A percentile compares a stretch with the other conserved stretches of the same genome.
These are phyloP conservation scores for Debaryomyces subglobosus DNA, from an alignment of 1,139 yeast genomes.

Conservation along the genomic window DNA sequence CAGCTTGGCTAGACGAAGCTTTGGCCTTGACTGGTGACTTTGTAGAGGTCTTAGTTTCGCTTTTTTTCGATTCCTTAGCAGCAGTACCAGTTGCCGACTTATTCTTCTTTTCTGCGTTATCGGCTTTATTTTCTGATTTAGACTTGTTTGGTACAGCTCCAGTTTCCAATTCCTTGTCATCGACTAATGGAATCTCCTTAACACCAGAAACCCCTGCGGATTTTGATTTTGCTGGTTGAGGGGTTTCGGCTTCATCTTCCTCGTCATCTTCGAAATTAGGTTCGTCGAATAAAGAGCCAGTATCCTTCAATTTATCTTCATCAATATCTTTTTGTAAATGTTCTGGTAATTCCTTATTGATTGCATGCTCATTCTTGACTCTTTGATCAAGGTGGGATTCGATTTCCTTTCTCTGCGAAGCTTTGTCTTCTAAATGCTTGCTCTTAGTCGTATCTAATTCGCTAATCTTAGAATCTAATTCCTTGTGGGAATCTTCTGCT, in stretches of 20 bases:
- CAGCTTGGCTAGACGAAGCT: not conserved
- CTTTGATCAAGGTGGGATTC: conserved; percentile 33
- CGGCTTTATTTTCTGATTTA: not conserved
- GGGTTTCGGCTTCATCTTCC: conserved; percentile 21
- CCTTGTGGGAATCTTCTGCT: conserved; percentile 27
- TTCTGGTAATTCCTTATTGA: conserved; percentile 55
- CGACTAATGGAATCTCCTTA: conserved; percentile 19
- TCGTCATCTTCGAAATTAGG: conserved; percentile 21
- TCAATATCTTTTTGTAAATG: conserved; percentile 50
- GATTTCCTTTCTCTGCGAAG: conserved; percentile 37
- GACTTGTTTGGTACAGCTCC: conserved; percentile 8
- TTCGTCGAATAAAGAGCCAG: conserved; percentile 42
- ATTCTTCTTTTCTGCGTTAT: not conserved
- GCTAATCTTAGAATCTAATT: conserved; percentile 37
- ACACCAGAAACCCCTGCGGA: conserved; percentile 23
- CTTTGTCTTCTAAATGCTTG: conserved; percentile 32
- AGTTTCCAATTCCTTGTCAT: conserved; percentile 11
- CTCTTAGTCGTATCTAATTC: conserved; percentile 35
- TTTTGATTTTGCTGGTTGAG: conserved; percentile 4
- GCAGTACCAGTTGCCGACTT: not conserved
- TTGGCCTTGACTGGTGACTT: conserved; percentile 3
- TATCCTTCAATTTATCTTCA: conserved; percentile 44
- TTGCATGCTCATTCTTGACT: conserved; percentile 46
- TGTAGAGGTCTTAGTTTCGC: not conserved
- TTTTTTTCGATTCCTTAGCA: not conserved